A percentile compares a stretch with the other conserved stretches of the same genome.
These are phyloP conservation scores for Arachis stenosperma DNA, from an alignment of 306 rosid genomes.

Conservation along the genomic window DNA sequence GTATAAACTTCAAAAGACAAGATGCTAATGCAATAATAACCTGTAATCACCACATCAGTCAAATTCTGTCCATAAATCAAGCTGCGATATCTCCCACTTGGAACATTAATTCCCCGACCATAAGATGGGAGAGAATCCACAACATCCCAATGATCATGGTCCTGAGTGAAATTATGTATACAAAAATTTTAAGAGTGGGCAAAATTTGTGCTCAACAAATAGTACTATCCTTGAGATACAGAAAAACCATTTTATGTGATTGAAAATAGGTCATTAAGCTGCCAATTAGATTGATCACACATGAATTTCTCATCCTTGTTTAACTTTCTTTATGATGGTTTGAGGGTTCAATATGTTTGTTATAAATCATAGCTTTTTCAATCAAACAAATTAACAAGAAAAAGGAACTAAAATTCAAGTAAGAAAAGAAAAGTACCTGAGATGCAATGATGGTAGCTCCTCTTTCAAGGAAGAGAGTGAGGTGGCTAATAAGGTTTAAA, in stretches of 20 bases:
- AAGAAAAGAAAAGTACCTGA: constrained; percentile 44
- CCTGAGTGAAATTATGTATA: constrained; percentile 41
- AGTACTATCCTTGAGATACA: too few species aligned
- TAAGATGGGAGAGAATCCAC: constrained; percentile 63
- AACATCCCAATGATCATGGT: constrained; percentile 49
- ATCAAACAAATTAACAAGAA: neutral
- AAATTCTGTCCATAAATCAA: constrained; percentile 58
- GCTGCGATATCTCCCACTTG: constrained; percentile 58
- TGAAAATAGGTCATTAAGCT: neutral
- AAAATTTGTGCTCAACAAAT: neutral
- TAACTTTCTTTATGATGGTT: neutral
- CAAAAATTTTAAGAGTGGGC: neutral
- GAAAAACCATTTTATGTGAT: neutral
- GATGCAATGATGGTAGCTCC: constrained; percentile 70
- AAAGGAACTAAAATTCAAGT: constrained; percentile 12
- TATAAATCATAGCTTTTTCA: neutral
- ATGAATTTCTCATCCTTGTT: neutral
- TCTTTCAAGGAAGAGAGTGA: constrained; percentile 68
- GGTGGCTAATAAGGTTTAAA: constrained; percentile 72
- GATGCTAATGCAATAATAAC: constrained; percentile 27
- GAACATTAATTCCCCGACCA: constrained; percentile 55
- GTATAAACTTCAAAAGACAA: neutral
- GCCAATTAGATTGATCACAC: neutral
- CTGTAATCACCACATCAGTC: constrained; percentile 68
- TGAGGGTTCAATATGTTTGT: neutral